phyloP scores from a whole-genome alignment of 208 protist species.

The Kentomonas sorsogonicus region DNA sequence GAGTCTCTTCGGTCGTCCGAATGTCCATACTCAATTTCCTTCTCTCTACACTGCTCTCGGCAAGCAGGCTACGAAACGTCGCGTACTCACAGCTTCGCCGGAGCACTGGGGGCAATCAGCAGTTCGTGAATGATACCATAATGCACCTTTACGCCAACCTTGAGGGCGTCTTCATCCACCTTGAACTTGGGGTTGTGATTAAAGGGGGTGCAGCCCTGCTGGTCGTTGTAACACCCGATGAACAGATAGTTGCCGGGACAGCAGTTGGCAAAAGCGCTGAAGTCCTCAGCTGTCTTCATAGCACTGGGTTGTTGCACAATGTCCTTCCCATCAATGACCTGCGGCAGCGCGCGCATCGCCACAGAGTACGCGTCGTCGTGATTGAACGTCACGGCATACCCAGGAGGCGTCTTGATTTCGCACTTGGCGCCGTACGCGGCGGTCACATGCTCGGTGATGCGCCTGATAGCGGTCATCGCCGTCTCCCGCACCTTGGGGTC shows the following conservation, averaged over 20 bases:
- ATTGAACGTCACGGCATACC: conserved; percentile 44
- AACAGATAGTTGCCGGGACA: conserved; percentile 37
- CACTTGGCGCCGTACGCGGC: conserved; percentile 24
- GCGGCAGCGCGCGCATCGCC: conserved; percentile 24
- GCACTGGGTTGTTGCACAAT: conserved; percentile 18
- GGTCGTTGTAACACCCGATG: conserved; percentile 36
- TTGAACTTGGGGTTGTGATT: conserved; percentile 48
- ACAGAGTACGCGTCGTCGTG: conserved; percentile 25
- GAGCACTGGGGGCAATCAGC: too few species aligned
- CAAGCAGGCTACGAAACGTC: too few species aligned
- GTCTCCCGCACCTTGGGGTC: conserved; percentile 24
- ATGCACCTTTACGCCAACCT: conserved; percentile 37
- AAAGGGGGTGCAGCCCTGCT: conserved; percentile 15
- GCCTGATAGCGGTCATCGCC: conserved; percentile 34
- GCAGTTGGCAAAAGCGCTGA: conserved; percentile 26
- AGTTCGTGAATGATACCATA: conserved; percentile 14
- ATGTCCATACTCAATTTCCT: too few species aligned
- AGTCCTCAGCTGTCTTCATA: conserved; percentile 36
- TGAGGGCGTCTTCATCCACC: conserved; percentile 47
- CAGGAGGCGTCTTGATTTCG: conserved; percentile 25
- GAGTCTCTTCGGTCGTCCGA: too few species aligned
- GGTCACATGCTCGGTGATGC: conserved; percentile 26
- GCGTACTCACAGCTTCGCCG: too few species aligned
- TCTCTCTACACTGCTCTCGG: too few species aligned
- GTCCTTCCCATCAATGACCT: conserved; percentile 21